These are phyloP conservation scores for Candida chauliodis DNA, from an alignment of 805 yeast genomes.

Conservation along the genomic window DNA sequence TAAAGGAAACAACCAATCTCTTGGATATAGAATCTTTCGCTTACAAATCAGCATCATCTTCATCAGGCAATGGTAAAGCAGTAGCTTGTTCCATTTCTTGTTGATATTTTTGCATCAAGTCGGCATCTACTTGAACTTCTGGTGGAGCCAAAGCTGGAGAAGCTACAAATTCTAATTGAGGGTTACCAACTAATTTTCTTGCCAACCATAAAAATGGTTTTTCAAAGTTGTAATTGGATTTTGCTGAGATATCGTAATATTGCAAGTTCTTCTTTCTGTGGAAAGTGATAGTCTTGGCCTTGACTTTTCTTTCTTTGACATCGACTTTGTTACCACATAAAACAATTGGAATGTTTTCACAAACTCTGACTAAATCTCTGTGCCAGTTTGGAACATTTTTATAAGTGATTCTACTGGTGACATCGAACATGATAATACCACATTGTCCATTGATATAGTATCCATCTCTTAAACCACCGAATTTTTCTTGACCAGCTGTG, in stretches of 20 bases:
- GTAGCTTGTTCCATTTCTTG: conserved; percentile 99
- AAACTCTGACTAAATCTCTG: conserved; percentile 98
- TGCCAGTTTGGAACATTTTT: conserved; percentile 99
- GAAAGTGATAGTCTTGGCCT: conserved; percentile 99
- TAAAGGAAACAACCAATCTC: neutral
- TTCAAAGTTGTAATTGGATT: conserved; percentile 98
- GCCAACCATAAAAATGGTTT: conserved; percentile 99
- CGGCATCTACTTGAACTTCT: conserved; percentile 95
- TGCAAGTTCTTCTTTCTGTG: conserved; percentile 99
- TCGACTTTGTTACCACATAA: conserved; percentile 99
- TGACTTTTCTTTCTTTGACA: conserved; percentile 99
- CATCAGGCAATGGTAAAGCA: conserved; percentile 99
- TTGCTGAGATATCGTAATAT: conserved; percentile 99
- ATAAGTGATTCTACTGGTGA: conserved; percentile 98
- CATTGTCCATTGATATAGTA: conserved; percentile 99
- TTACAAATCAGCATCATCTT: conserved; percentile 98
- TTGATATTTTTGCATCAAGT: conserved; percentile 96
- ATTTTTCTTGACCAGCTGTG: conserved; percentile 99
- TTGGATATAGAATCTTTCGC: conserved; percentile 4
- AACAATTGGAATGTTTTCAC: conserved; percentile 99
- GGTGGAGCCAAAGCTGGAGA: conserved; percentile 99
- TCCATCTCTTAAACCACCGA: conserved; percentile 99
- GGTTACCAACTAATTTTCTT: conserved; percentile 97
- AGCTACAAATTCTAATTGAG: conserved; percentile 96
- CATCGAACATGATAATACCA: conserved; percentile 99